These are phyloP conservation scores for Coccomyxa sp. DNA, from an alignment of 139 green algal genomes.

Conservation along the genomic window DNA sequence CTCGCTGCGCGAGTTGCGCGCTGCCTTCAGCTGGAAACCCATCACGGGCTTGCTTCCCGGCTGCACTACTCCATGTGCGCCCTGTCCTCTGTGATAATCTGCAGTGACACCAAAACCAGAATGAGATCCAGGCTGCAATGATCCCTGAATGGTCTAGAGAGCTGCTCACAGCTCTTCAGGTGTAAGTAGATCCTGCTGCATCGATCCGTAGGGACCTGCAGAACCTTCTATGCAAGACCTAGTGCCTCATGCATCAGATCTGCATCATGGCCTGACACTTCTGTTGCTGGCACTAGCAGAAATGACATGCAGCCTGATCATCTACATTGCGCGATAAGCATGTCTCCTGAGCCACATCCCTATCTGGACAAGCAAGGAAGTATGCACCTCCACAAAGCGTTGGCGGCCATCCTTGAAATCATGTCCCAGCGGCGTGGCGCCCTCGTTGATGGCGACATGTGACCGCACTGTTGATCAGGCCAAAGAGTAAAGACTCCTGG, in stretches of 20 bases:
- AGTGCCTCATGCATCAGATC: too few species aligned
- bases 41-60: background rate
- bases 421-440: slow-evolving; percentile 1
- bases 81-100: background rate
- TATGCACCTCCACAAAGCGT: background rate
- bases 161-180: too few species aligned
- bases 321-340: too few species aligned
- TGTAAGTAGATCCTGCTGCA: too few species aligned
- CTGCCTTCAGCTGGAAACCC: background rate
- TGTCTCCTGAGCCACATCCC: too few species aligned
- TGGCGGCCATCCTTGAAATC: slow-evolving; percentile 8
- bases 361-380: background rate
- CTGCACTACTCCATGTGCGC: background rate
- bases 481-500: background rate
- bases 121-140: too few species aligned
- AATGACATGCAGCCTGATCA: too few species aligned
- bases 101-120: background rate
- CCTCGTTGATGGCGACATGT: slow-evolving; percentile 5
- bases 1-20: background rate
- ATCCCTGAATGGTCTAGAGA: too few species aligned
- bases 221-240: too few species aligned
- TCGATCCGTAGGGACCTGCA: too few species aligned
- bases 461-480: slow-evolving; percentile 12
- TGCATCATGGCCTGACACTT: too few species aligned
- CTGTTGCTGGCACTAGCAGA: too few species aligned